Evolutionary conservation across 2,329 filamentous ascomycete species (phyloP), one percentile per base, ranked within the genome.

Genomic region (Cercospora beticola): DNA sequence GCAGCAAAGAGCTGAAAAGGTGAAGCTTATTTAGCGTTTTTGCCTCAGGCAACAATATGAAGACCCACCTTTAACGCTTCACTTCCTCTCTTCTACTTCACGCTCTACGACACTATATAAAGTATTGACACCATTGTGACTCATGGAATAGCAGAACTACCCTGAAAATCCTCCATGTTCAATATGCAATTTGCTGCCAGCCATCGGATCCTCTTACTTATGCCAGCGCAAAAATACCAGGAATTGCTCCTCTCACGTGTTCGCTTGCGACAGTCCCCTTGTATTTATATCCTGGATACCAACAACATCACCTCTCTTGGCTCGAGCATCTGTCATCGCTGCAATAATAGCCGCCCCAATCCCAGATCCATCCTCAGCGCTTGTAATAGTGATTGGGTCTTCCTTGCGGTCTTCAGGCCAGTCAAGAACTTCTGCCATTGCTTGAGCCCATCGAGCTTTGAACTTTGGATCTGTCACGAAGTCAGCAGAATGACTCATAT

Each of bases 331-430:
- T 0, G 76, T 78, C 75, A 79, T 74, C 5, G 76, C 77, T 43
- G 72, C 72, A 58, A 78, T 78, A 1, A 79, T 74, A 8, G 78
- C 80, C 62, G 79, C 80, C 6, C 80, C 81, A 63, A 82, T 73
- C 5, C 81, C 81, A 62, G 75, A 78, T 36, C 81, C 81, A 73
- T 82, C 81, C 65, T 82, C 80, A 0, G 80, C 81, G 69, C 73
- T 76, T 16, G 78, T 81, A 64, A 82, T 75, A 52, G 71, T 73
- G 62, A 82, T 81, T 0, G 77, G 78, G 62, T 78, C 78, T 49
- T 77, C 74, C 1, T 70, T 71, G 69, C 71, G 66, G 36, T 70
- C 72, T 23, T 72, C 67, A 5, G 74, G 71, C 80, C 78, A 81
- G 9, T 75, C 79, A 33, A 81, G 62, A 7, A 81, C 77, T 73